Evolutionary conservation across 163 green algal genomes (phyloP).

Genomic region (Scenedesmus sp.): DNA sequence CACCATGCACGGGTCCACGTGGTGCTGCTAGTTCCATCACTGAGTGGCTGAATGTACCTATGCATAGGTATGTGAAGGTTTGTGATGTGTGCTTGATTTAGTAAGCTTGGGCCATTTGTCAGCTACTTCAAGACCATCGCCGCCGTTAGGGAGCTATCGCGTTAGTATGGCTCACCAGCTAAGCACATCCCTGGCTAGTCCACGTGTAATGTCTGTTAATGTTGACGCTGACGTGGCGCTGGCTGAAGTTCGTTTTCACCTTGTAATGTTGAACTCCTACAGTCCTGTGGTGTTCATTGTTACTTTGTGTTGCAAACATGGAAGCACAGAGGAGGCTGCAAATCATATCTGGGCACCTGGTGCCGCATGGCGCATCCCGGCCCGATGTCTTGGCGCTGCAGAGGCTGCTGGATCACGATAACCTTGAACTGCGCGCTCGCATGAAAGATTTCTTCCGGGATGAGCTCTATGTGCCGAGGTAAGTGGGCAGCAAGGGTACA

Average conservation of each 20-base stretch:
- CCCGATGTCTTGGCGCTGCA: slow-evolving; percentile 67
- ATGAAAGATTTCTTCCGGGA: slow-evolving; percentile 89
- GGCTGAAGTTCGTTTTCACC: background rate
- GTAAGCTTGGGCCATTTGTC: too few relatives aligned
- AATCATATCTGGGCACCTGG: background rate
- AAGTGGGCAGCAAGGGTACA: slow-evolving; percentile 43
- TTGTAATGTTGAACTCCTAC: background rate
- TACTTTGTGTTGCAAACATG: background rate
- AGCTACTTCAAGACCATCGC: too few relatives aligned
- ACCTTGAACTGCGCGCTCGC: slow-evolving; percentile 71
- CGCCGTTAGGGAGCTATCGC: too few relatives aligned
- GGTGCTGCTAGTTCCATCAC: too few relatives aligned
- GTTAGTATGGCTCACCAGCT: background rate
- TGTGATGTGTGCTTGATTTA: too few relatives aligned
- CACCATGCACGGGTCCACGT: too few relatives aligned
- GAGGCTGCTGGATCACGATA: slow-evolving; percentile 89
- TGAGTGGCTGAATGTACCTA: too few relatives aligned
- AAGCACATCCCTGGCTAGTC: background rate
- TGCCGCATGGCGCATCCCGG: slow-evolving; percentile 17
- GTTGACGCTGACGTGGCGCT: slow-evolving; percentile 1
- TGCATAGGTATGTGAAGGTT: too few relatives aligned
- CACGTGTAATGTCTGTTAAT: background rate
- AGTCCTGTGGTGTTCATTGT: background rate
- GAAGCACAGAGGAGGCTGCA: background rate
- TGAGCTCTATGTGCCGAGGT: slow-evolving; percentile 80